Base-by-base conservation (phyloP, 306 rosid species). In the Lablab purpureus region DNA sequence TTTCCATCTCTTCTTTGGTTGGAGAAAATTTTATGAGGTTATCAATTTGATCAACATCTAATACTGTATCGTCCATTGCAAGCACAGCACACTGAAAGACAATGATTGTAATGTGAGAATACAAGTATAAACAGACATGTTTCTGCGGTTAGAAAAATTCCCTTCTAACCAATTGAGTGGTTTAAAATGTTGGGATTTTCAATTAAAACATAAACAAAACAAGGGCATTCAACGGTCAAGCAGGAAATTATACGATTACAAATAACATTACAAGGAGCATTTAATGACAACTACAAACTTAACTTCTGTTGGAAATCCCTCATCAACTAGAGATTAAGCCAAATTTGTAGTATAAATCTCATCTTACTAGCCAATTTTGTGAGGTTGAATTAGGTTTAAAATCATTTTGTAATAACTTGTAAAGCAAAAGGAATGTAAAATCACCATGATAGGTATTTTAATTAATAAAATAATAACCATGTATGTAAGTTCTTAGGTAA, bases 11-110 rank as follows among this genome's bases (percentile, higher is more conserved):
- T 91, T 95, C 99, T 84, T 95, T 95, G 45, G 97, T 93, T 46
- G 98, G 99, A 81, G 94, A 85, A 81, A 93, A 95, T 80, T 95
- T 95, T 85, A 95, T 90, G 77, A 95, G 99, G 87, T 95, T 95
- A 87, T 95, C 99, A 84, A 95, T 85, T 82, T 93, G 98, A 85
- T 95, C 99, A 30, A 82, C 85, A 79, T 90, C 88, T 75, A 95
- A 86, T 32, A 88, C 92, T 41, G 89, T 86, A 18, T 90, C 98
- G 49, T 91, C 99, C 92, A 95, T 80, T 73, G 98, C 90, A 60
- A 95, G 98, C 54, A 93, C 90, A 34, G 89, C 82, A 64, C 87
- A 41, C 99, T 95, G 81, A 84, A 82, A 82, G 74, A 79, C 52
- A 74, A 63, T n/a, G 80, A 17, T 23, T 51, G 82, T 81, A 40